These are phyloP conservation scores for Pseudogymnoascus sp. DNA, from an alignment of 2,329 filamentous ascomycete species.

Conservation along the genomic window DNA sequence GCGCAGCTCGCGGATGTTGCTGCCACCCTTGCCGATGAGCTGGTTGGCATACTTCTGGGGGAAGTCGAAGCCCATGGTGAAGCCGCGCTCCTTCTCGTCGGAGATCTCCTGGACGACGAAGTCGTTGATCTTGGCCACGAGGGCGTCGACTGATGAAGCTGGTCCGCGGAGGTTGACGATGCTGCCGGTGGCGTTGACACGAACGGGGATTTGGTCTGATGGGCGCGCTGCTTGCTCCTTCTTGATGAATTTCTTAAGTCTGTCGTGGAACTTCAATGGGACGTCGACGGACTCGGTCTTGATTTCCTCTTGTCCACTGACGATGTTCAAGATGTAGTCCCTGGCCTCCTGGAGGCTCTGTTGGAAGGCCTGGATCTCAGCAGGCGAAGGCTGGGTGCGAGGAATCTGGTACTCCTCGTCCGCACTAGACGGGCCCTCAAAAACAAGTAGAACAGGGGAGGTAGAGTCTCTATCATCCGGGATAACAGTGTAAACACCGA, in stretches of 20 bases:
- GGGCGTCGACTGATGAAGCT: conserved; percentile 58
- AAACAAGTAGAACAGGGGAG: conserved; percentile 63
- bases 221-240: conserved; percentile 52
- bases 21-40: conserved; percentile 60
- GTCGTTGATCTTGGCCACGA: conserved; percentile 63
- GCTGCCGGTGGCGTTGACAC: conserved; percentile 51
- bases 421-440: conserved; percentile 52
- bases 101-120: conserved; percentile 84
- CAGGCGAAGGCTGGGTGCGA: conserved; percentile 41
- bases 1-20: conserved; percentile 56
- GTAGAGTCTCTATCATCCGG: conserved; percentile 54
- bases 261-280: conserved; percentile 55
- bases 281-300: conserved; percentile 46
- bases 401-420: conserved; percentile 45
- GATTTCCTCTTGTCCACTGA: conserved; percentile 52
- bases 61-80: conserved; percentile 81
- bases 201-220: conserved; percentile 51
- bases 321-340: conserved; percentile 48
- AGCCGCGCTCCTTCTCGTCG: conserved; percentile 89
- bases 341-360: conserved; percentile 48
- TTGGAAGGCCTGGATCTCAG: conserved; percentile 46
- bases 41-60: conserved; percentile 92
- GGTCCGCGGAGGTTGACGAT: conserved; percentile 71
- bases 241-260: conserved; percentile 55
- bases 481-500: conserved; percentile 66